Base-by-base conservation (phyloP, 345 rosid species). In the Gynandropsis gynandra region DNA sequence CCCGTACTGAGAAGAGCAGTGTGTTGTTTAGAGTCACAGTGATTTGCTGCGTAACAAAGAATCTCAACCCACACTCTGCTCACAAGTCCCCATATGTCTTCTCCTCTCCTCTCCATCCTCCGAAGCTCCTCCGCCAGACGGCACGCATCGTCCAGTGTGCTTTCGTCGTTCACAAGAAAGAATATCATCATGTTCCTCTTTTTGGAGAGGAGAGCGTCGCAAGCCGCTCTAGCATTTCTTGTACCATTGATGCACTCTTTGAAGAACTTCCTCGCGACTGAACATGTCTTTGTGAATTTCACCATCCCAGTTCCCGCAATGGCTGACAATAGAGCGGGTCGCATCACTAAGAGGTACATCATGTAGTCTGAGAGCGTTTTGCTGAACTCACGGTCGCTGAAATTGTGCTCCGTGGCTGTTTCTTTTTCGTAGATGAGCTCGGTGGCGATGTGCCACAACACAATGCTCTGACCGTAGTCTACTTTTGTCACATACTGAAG, bases 1-100 rank as follows among this genome's bases (percentile, higher is more conserved):
- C 95, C 89, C 58, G 62, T 73, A 43, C 81, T 66, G 4, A 82
- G 49, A 24, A 75, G 73, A 29, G 79, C 80, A 7, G 83, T 80
- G 61, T 87, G 96, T 3, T 74, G 65, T 38, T 58, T 63, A 9
- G 72, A 72, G 0, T 74, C 47, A 64, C 84, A 75, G 1, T 85
- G 74, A 17, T 73, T 61, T 9, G 85, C 87, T 1, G 82, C 81
- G 19, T 68, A 77, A 0, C 71, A 72, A 58, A 74, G 16, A 51
- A 79, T 13, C 50, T 85, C 87, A 19, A 81, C 79, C 89, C 95
- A 85, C 17, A 81, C 64, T 34, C 33, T 24, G 68, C 80, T 64
- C 42, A 77, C 4, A 13, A 68, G 5, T 42, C 64, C 21, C 95
- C 84, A 85, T 62, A 69, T 77, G 10, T 62, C n/a, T 35, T 32